These are phyloP conservation scores for Taiozyma sp. DNA, from an alignment of 1,139 yeast species.

Conservation along the genomic window DNA sequence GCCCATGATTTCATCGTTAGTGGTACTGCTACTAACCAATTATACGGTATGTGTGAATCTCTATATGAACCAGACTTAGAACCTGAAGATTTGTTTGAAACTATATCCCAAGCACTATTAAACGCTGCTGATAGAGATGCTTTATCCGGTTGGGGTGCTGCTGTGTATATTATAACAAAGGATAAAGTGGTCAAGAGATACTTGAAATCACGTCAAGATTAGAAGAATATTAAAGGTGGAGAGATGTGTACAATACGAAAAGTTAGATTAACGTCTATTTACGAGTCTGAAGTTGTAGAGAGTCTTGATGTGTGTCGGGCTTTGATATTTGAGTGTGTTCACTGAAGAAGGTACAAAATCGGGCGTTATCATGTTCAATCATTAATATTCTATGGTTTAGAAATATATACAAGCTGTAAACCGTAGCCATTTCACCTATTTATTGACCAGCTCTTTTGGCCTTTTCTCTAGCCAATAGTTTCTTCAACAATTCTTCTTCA, in stretches of 20 bases:
- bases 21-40: constrained; percentile 94
- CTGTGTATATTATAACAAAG: constrained; percentile 87
- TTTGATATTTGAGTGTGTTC: neutral
- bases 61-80: constrained; percentile 89
- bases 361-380: neutral
- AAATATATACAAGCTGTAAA: neutral
- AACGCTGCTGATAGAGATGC: constrained; percentile 98
- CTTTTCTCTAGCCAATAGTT: constrained; percentile 47
- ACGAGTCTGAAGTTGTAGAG: neutral
- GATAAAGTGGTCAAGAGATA: constrained; percentile 86
- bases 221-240: neutral
- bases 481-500: constrained; percentile 65
- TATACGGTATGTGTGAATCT: constrained; percentile 99
- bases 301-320: neutral
- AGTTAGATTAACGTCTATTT: constrained; percentile 1
- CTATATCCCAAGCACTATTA: constrained; percentile 88
- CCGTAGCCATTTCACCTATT: neutral
- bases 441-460: constrained; percentile 16
- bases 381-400: neutral
- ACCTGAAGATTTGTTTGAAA: constrained; percentile 95
- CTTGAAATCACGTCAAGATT: constrained; percentile 93
- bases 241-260: neutral
- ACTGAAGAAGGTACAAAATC: too few relatives aligned
- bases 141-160: constrained; percentile 97
- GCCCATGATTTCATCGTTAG: constrained; percentile 96